Evolutionary conservation across 2,329 filamentous ascomycete species (phyloP).

Genomic region (Beauveria medogensis): DNA sequence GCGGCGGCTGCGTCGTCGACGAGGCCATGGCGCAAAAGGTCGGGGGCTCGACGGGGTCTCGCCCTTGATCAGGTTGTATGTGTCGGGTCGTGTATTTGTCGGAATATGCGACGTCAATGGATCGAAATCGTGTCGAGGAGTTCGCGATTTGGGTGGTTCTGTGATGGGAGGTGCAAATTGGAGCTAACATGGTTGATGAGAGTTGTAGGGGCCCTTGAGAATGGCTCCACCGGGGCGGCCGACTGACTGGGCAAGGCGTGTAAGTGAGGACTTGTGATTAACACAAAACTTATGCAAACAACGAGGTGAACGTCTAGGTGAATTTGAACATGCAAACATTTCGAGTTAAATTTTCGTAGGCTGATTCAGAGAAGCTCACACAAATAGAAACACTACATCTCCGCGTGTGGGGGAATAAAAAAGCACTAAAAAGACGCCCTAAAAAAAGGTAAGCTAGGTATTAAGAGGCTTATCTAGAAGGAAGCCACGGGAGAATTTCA

Average conservation of each 20-base stretch:
- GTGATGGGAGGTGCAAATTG: background rate
- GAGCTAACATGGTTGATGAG: background rate
- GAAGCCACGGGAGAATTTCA: no score
- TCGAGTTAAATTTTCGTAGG: no score
- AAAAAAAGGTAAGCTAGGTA: no score
- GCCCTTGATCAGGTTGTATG: background rate
- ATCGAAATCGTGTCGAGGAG: background rate
- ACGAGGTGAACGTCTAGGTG: background rate
- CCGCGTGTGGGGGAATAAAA: no score
- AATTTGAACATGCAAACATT: no score
- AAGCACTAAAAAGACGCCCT: no score
- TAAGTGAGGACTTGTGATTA: background rate
- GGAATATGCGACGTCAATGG: background rate
- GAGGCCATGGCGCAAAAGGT: constrained; percentile 19
- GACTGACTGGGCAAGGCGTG: background rate
- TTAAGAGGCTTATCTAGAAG: no score
- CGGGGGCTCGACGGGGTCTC: background rate
- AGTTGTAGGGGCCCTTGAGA: background rate
- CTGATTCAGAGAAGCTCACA: no score
- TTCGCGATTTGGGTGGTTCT: background rate
- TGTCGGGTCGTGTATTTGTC: background rate
- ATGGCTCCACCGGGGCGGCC: background rate
- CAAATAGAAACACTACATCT: no score
- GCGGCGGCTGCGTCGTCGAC: constrained; percentile 25
- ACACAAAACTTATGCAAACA: no score